Evolutionary conservation across 2,329 filamentous ascomycete species (phyloP).

Genomic region (Penicillium capsulatum): DNA sequence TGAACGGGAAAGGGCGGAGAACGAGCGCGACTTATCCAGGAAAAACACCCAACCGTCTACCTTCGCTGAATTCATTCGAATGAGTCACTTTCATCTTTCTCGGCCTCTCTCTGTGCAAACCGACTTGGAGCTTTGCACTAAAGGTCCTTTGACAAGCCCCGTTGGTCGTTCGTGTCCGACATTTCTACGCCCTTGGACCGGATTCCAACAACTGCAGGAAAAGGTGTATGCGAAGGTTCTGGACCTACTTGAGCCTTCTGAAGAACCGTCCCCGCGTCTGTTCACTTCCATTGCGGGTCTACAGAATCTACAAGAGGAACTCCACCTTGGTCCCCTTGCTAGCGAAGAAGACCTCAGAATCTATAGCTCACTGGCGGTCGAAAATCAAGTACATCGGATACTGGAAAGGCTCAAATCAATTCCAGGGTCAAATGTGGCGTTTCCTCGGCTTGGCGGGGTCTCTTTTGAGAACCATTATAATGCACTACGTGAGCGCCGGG

Average conservation of each 20-base stretch:
- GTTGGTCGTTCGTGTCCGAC: background rate
- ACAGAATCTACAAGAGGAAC: background rate
- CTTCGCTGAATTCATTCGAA: background rate
- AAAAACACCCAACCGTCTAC: background rate
- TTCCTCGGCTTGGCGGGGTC: background rate
- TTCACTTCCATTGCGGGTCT: background rate
- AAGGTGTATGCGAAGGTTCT: background rate
- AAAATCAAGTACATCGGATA: background rate
- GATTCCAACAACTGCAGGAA: background rate
- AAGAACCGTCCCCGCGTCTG: background rate
- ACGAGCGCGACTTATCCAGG: background rate
- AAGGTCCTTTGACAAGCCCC: background rate
- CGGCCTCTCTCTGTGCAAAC: background rate
- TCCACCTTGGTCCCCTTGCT: background rate
- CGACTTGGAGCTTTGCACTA: background rate
- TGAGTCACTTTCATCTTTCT: background rate
- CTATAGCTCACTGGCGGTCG: background rate
- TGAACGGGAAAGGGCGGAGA: no score
- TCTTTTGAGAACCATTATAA: background rate
- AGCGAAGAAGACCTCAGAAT: background rate
- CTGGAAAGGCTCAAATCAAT: background rate
- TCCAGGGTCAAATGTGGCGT: background rate
- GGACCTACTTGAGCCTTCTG: background rate
- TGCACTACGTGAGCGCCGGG: background rate
- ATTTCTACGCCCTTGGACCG: background rate